Evolutionary conservation across 768 basidiomycete species (phyloP).

Genomic region (Lentinus tigrinus): DNA sequence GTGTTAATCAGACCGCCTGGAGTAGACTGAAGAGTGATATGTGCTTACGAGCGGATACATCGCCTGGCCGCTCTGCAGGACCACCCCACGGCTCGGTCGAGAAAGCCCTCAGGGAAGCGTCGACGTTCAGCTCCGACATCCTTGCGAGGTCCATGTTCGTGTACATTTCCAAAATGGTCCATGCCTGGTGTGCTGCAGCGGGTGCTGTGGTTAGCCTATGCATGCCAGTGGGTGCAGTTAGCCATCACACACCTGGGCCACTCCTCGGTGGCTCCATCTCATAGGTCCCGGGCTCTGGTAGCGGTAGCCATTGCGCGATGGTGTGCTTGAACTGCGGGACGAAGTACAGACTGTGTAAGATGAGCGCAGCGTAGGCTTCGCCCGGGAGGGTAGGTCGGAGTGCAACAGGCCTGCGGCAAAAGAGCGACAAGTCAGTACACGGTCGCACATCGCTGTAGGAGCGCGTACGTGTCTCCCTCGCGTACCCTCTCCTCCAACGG

Average conservation of each 20-base stretch:
- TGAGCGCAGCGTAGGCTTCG: conserved; percentile 59
- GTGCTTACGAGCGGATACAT: conserved; percentile 40
- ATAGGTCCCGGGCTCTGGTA: conserved; percentile 7
- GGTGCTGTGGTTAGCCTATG: background rate
- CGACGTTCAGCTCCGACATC: conserved; percentile 54
- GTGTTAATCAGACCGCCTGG: background rate
- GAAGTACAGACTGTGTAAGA: conserved; percentile 63
- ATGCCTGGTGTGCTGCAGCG: conserved; percentile 45
- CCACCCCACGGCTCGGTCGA: conserved; percentile 39
- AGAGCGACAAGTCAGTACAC: background rate
- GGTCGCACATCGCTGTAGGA: background rate
- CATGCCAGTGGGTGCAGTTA: conserved; percentile 14
- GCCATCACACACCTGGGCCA: conserved; percentile 34
- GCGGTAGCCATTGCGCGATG: conserved; percentile 38
- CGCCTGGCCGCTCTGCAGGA: conserved; percentile 37
- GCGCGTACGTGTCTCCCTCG: conserved; percentile 55
- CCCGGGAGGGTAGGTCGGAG: conserved; percentile 55
- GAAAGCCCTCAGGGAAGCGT: conserved; percentile 48
- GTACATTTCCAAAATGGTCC: conserved; percentile 64
- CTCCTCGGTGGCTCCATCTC: conserved; percentile 27
- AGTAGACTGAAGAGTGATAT: background rate
- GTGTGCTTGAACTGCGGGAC: conserved; percentile 66
- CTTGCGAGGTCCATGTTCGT: conserved; percentile 68
- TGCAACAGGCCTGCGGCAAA: conserved; percentile 58
- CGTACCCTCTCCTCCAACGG: conserved; percentile 53